Evolutionary conservation across 371 early-diverging fungal species (phyloP).

Genomic region (Chytridium lagenaria): DNA sequence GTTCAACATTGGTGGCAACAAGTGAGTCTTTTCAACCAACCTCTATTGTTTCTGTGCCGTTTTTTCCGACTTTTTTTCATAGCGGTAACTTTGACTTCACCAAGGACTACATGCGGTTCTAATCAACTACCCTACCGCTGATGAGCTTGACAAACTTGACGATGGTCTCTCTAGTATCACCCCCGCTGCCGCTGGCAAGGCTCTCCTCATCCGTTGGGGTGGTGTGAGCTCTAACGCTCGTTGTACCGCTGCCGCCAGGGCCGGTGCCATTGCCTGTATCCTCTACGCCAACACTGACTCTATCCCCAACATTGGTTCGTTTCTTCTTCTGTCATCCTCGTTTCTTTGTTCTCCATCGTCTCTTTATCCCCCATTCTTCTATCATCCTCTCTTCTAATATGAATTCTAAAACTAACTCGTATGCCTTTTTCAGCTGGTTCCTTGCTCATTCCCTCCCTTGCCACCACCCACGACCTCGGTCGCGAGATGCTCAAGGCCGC

Average conservation of each 20-base stretch:
- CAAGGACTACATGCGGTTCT: neutral
- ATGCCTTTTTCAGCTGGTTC: no score
- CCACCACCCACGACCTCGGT: conserved; percentile 24
- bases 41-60: no score
- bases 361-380: no score
- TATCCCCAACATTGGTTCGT: conserved; percentile 49
- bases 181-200: conserved; percentile 1
- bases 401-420: no score
- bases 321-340: no score
- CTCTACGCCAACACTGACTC: conserved; percentile 15
- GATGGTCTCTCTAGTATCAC: neutral
- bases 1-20: conserved; percentile 8
- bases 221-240: neutral
- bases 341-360: no score
- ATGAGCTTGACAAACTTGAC: neutral
- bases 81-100: conserved; percentile 1
- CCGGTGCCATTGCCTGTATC: conserved; percentile 17
- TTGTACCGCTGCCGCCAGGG: neutral
- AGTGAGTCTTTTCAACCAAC: no score
- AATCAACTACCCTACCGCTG: conserved; percentile 9
- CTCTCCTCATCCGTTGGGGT: conserved; percentile 20
- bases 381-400: no score
- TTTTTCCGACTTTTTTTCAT: no score
- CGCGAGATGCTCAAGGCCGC: conserved; percentile 39
- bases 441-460: conserved; percentile 19